Evolutionary conservation across 768 basidiomycete species (phyloP), one percentile per base, ranked within the genome.

Genomic region (Pleurotus platypus): DNA sequence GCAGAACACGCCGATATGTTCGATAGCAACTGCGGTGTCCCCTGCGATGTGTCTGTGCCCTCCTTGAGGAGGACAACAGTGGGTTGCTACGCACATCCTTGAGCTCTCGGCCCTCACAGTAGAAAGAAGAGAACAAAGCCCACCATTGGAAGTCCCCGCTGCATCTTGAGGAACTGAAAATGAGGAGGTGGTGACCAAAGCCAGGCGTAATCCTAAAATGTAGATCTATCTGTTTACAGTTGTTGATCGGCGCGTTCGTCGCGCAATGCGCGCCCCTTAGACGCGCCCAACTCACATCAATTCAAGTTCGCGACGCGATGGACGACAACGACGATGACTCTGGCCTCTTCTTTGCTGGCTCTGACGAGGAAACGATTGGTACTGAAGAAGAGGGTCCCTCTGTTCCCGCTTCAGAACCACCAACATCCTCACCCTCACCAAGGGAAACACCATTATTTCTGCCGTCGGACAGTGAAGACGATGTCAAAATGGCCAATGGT

Each of bases 1-100:
- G 95, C 94, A 57, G 95, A 85, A 77, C 96, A 98, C 70, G 96
- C 95, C 3, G 92, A 87, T 69, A 98, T 99, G 73, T 98, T 98
- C 54, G 92, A 95, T 26, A 98, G 80, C 26, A 98, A 75, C 70
- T 98, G 94, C 3, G 87, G 84, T 61, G 87, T 93, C 67, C 95
- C 95, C 73, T 97, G 95, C 3, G 94, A 97, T 13, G 91, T 87
- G 72, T 97, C 95, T 61, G 95, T 97, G 66, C 95, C 95, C 78
- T 97, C 95, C 66, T 90, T 85, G 46, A 98, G 85, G 73, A 98
- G 90, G 68, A 98, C 92, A 50, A 98, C 94, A 37, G 94, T 97
- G 8, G 94, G 94, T 95, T 96, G 94, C 94, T 97, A 62, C 56
- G 56, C 63, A 57, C 38, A 64, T 20, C 8, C 63, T 62, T 69